These are phyloP conservation scores for Neurospora discreta DNA, from an alignment of 495 filamentous ascomycete genomes.

Conservation along the genomic window DNA sequence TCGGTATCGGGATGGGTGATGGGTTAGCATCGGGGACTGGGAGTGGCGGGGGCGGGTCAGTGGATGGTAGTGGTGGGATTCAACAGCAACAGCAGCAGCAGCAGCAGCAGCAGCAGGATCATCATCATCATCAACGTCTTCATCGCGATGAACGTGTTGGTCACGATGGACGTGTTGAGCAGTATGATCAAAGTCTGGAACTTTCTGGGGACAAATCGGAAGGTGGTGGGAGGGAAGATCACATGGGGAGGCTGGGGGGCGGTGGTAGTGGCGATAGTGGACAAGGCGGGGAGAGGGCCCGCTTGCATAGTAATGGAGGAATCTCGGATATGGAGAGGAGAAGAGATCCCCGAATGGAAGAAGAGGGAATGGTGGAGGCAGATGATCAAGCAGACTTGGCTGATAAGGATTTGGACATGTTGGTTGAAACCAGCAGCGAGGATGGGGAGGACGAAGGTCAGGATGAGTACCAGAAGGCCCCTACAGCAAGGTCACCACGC, in stretches of 20 bases:
- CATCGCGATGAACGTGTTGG: neutral
- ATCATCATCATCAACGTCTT: neutral
- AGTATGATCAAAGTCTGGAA: neutral
- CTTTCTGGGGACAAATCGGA: neutral
- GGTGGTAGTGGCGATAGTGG: neutral
- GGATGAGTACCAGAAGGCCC: neutral
- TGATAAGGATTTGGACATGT: slow-evolving; percentile 40
- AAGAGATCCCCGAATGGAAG: slow-evolving; percentile 1
- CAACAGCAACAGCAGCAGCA: neutral
- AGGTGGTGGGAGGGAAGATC: neutral
- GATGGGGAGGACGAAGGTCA: slow-evolving; percentile 21
- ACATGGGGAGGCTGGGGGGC: neutral
- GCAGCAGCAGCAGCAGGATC: neutral
- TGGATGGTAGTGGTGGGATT: neutral
- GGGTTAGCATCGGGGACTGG: neutral
- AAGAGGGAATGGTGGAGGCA: slow-evolving; percentile 4
- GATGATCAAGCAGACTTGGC: slow-evolving; percentile 28
- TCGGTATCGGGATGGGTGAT: neutral
- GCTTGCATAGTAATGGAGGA: neutral
- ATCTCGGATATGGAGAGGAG: neutral
- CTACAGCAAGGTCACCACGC: neutral
- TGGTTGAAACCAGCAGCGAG: slow-evolving; percentile 31
- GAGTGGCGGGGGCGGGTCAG: neutral
- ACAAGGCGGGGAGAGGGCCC: neutral
- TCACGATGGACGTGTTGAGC: too few relatives aligned